Conservation (phyloP, 2,329 filamentous ascomycete species). For the Ceratocystis diversiconidia region DNA sequence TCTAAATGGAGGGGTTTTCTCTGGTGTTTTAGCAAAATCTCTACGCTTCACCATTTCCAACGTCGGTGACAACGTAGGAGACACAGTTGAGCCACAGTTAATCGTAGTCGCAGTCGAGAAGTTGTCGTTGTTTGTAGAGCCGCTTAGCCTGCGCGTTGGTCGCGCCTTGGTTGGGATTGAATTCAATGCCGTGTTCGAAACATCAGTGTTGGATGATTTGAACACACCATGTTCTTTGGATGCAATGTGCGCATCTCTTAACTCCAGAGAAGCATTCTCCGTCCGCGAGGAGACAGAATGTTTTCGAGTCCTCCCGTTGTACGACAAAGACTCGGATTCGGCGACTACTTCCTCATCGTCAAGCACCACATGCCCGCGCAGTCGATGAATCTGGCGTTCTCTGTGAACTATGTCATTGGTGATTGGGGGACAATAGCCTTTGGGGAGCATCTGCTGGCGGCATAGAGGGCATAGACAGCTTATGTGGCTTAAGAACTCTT, state of each 20-base stretch:
- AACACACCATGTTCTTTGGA: background rate
- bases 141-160: background rate
- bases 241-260: background rate
- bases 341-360: conserved; percentile 25
- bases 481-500: conserved; percentile 61
- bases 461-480: conserved; percentile 86
- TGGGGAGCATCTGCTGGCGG: conserved; percentile 67
- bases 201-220: background rate
- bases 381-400: conserved; percentile 52
- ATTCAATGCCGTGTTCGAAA: background rate
- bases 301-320: background rate
- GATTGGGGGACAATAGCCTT: conserved; percentile 50
- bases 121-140: conserved; percentile 21
- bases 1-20: background rate
- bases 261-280: background rate
- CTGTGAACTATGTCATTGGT: conserved; percentile 79
- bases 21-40: background rate
- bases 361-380: conserved; percentile 39
- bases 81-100: background rate
- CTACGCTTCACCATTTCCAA: background rate
- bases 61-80: background rate
- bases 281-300: background rate
- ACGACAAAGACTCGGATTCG: background rate
- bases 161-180: background rate
- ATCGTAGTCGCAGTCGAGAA: conserved; percentile 40